Evolutionary conservation across 352 stramenopile species (phyloP), one percentile per base, ranked within the genome.

Genomic region (Globisporangium nunn): DNA sequence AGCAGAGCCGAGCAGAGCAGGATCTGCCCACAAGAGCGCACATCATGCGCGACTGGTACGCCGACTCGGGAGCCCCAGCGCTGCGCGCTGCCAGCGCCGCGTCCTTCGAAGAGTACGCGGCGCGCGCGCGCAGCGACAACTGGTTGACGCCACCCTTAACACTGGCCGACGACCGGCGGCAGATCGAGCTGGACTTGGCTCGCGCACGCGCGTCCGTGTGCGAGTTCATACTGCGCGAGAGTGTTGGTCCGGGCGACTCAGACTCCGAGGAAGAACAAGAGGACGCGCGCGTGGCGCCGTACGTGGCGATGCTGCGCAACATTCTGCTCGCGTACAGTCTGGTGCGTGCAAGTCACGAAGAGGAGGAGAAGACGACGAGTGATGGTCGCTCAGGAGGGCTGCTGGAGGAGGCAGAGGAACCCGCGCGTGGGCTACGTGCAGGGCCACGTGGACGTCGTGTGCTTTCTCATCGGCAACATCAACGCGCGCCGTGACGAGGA

Each of bases 371-470:
- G 10, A 43, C 4, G 11, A 11, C 11, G 37, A 43, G 37, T 4
- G 37, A 5, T 12, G 37, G 37, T 43, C 37, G 37, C 37, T 43
- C 37, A 43, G 10, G 10, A 10, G 10, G 37, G 10, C 5, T 37
- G 33, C 33, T 37, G 33, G 10, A 29, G 15, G 5, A 18, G 6
- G 23, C 1, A 88, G 75, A 64, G 78, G 37, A 91, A 88, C 50
- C 66, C 74, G 40, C 73, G 78, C 29, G 74, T 91, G n/a, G 81
- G 81, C 0, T 91, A 91, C 54, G 76, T 91, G 1, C 81, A 91
- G 54, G 81, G 81, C 46, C 81, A 91, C 41, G 78, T 76, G 33
- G 81, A 91, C 30, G 63, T 91, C 1, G 51, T 91, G 37, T 88
- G 81, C 50, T 91, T 88, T 51, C 53, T 91, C 17, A 49, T 91